These are phyloP conservation scores for Botrytis fabae DNA, from an alignment of 2,329 filamentous ascomycete species.

Conservation along the genomic window DNA sequence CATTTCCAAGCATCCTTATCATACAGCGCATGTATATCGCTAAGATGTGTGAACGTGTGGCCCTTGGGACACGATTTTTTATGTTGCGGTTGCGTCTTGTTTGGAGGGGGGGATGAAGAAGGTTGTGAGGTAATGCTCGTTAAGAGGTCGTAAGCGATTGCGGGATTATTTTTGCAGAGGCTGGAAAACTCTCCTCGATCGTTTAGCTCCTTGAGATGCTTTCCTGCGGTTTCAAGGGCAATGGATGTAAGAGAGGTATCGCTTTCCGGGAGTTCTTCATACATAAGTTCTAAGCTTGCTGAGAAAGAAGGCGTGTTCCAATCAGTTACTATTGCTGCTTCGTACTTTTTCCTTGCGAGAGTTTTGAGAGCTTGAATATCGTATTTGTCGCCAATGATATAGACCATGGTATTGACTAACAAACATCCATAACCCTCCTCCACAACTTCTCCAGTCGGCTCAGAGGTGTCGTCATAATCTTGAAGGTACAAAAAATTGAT, in stretches of 20 bases:
- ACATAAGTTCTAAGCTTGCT: neutral
- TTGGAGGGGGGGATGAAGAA: neutral
- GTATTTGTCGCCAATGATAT: conserved; percentile 26
- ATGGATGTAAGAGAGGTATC: conserved; percentile 18
- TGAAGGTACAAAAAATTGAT: conserved; percentile 55
- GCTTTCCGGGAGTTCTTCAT: conserved; percentile 18
- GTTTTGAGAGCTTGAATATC: conserved; percentile 23
- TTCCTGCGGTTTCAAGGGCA: conserved; percentile 1
- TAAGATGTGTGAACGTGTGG: neutral
- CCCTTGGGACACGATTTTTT: neutral
- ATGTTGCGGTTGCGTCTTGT: neutral
- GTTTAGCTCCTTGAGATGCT: neutral
- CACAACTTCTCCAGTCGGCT: neutral
- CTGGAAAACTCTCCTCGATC: conserved; percentile 16
- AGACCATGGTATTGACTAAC: conserved; percentile 19
- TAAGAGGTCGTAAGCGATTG: conserved; percentile 18
- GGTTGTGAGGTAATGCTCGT: neutral
- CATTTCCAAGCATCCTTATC: neutral
- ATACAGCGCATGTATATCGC: neutral
- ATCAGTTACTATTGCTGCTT: neutral
- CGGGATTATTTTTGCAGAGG: conserved; percentile 15
- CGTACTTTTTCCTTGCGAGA: conserved; percentile 21
- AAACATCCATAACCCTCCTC: neutral
- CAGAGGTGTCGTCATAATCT: conserved; percentile 10
- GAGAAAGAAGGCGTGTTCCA: conserved; percentile 21